phyloP scores from a whole-genome alignment of 495 filamentous ascomycete genomes.

The Aspergillus panamensis region DNA sequence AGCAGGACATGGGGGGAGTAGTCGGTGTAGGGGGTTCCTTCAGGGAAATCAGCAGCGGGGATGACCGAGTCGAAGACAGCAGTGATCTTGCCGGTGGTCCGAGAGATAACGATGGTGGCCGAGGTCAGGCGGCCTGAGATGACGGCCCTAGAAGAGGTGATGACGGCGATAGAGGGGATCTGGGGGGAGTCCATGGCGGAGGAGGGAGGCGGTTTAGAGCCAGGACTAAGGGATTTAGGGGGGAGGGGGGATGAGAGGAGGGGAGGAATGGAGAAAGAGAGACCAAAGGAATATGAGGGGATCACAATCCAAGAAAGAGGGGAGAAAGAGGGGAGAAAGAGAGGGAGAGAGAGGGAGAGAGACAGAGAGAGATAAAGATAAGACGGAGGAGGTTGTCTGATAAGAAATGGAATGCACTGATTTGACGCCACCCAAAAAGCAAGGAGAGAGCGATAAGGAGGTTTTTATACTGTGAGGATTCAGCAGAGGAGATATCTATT shows the following conservation, averaged over 20 bases:
- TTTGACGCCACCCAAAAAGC: neutral
- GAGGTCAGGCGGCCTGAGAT: slow-evolving; percentile 63
- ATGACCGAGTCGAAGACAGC: slow-evolving; percentile 71
- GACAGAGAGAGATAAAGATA: slow-evolving; percentile 12
- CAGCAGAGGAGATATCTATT: too few relatives aligned
- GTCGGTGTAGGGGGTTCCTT: slow-evolving; percentile 69
- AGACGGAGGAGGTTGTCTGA: neutral
- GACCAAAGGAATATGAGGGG: neutral
- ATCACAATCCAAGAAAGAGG: neutral
- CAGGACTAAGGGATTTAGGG: neutral
- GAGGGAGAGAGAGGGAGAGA: neutral
- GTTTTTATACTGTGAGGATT: slow-evolving; percentile 9
- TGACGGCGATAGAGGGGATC: slow-evolving; percentile 57
- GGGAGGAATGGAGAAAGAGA: neutral
- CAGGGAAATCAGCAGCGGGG: slow-evolving; percentile 66
- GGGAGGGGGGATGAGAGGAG: neutral
- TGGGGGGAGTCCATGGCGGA: slow-evolving; percentile 32
- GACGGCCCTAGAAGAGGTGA: slow-evolving; percentile 79
- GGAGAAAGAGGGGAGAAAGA: neutral
- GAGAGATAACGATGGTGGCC: slow-evolving; percentile 77
- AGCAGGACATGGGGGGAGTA: slow-evolving; percentile 84
- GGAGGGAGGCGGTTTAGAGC: neutral
- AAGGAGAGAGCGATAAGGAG: slow-evolving; percentile 9
- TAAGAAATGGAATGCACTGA: neutral
- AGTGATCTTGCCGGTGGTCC: slow-evolving; percentile 76